A percentile compares a stretch with the other conserved stretches of the same genome.
Conservation (phyloP, 371 early-diverging fungal genomes). For the Mucor circinelloides region DNA sequence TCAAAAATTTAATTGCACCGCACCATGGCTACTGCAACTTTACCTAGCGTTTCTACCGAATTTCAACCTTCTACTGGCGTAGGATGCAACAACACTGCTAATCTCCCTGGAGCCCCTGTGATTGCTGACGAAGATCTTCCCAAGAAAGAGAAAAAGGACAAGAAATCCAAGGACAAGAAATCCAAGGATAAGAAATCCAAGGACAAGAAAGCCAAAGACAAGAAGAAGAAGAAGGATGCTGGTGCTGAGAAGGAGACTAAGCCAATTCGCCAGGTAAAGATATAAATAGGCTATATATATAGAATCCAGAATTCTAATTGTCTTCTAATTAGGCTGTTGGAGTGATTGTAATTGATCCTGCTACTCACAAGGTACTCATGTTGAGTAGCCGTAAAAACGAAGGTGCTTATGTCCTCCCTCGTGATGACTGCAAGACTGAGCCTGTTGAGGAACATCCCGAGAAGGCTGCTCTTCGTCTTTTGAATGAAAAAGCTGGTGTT, state of each 20-base stretch:
- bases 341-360: conserved; percentile 34
- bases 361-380: conserved; percentile 33
- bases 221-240: conserved; percentile 5
- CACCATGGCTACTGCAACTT: neutral
- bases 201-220: conserved; percentile 32
- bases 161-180: conserved; percentile 9
- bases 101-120: conserved; percentile 13
- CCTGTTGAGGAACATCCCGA: conserved; percentile 33
- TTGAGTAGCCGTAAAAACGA: conserved; percentile 39
- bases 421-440: conserved; percentile 35
- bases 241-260: conserved; percentile 6
- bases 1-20: neutral
- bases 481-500: conserved; percentile 39
- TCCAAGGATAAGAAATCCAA: conserved; percentile 33
- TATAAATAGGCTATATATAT: neutral
- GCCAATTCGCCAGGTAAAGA: conserved; percentile 25
- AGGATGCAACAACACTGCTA: neutral
- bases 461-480: conserved; percentile 41
- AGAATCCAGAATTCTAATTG: neutral
- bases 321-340: conserved; percentile 34
- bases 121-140: neutral
- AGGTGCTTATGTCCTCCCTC: conserved; percentile 40
- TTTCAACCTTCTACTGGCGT: neutral
- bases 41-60: neutral
- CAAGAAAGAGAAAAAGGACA: conserved; percentile 2